Conservation (phyloP, 2,329 filamentous ascomycete genomes). For the Colletotrichum lupini region DNA sequence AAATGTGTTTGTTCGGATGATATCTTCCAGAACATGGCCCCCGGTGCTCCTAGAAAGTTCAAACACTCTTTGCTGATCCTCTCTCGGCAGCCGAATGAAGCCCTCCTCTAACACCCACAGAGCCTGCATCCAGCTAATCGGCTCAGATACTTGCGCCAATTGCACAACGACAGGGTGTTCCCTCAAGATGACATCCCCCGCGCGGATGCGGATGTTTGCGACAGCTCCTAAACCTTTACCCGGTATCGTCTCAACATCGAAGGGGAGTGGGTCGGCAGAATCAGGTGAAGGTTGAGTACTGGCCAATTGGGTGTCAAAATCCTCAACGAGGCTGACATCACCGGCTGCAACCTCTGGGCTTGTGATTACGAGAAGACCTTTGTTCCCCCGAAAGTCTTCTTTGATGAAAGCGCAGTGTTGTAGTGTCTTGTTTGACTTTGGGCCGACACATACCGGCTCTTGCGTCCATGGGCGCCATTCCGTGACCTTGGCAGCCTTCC, state of each 20-base stretch:
- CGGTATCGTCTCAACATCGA: conserved; percentile 40
- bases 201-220: conserved; percentile 43
- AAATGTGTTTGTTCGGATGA: conserved; percentile 49
- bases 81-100: conserved; percentile 42
- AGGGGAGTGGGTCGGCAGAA: conserved; percentile 32
- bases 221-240: conserved; percentile 47
- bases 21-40: conserved; percentile 45
- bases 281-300: background rate
- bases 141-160: conserved; percentile 39
- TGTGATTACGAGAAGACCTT: conserved; percentile 30
- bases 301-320: conserved; percentile 11
- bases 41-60: conserved; percentile 44
- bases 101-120: conserved; percentile 42
- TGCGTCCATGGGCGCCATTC: conserved; percentile 27
- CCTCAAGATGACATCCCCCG: conserved; percentile 46
- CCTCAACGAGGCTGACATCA: conserved; percentile 11
- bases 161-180: conserved; percentile 43
- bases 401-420: conserved; percentile 33
- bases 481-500: too few species aligned
- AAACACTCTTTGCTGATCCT: conserved; percentile 38
- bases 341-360: conserved; percentile 26
- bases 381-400: conserved; percentile 24
- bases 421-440: background rate
- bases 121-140: conserved; percentile 38
- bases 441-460: conserved; percentile 23